phyloP scores from a whole-genome alignment of 805 yeast species.

The Candida qinlingensis region DNA sequence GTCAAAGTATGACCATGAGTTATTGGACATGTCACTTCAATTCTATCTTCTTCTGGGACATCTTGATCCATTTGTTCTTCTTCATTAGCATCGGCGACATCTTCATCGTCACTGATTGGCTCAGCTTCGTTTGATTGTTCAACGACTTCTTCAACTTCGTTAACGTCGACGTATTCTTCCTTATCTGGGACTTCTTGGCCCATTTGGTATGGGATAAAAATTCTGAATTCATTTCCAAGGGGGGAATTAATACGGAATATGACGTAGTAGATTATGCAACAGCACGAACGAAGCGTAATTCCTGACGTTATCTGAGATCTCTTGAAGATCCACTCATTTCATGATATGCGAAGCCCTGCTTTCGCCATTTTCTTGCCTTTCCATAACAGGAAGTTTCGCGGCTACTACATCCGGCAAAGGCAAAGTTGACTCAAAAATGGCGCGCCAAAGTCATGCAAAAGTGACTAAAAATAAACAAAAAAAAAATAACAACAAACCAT shows the following conservation, averaged over 20 bases:
- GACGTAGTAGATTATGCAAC: neutral
- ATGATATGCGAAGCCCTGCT: too few species aligned
- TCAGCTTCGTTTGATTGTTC: conserved; percentile 25
- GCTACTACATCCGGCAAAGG: too few species aligned
- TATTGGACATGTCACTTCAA: conserved; percentile 88
- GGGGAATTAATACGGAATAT: neutral
- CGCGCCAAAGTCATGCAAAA: too few species aligned
- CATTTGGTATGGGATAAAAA: neutral
- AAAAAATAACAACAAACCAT: too few species aligned
- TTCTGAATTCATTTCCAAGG: neutral
- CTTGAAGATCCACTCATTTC: too few species aligned
- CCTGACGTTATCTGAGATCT: too few species aligned
- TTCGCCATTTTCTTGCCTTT: too few species aligned
- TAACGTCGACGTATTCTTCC: conserved; percentile 33
- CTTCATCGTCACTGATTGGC: conserved; percentile 27
- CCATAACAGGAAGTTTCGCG: too few species aligned
- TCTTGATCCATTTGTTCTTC: conserved; percentile 30
- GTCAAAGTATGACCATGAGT: conserved; percentile 86
- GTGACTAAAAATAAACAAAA: too few species aligned
- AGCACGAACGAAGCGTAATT: too few species aligned
- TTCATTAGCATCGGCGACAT: conserved; percentile 28
- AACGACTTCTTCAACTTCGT: conserved; percentile 40
- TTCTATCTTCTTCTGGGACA: conserved; percentile 36
- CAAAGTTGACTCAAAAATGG: too few species aligned
- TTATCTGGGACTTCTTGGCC: conserved; percentile 16